Evolutionary conservation across 2,329 filamentous ascomycete species (phyloP).

Genomic region (Colletotrichum sp.): DNA sequence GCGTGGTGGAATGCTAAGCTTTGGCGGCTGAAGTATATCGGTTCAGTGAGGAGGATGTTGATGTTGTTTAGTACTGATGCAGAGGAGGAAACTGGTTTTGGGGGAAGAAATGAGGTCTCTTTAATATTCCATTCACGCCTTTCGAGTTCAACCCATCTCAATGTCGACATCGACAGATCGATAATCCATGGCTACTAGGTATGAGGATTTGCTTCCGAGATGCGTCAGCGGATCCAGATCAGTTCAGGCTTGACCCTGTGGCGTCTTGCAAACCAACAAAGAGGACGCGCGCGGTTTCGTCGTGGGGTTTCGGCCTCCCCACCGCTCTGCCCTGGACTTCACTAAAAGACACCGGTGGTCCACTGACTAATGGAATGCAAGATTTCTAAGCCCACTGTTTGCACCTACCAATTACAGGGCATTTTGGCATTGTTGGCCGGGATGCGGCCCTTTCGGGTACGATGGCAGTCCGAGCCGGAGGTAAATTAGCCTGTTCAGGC

Average conservation of each 20-base stretch:
- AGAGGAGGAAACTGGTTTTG: too few relatives aligned
- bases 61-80: not conserved
- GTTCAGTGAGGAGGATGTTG: not conserved
- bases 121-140: not conserved
- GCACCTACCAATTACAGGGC: not conserved
- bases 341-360: not conserved
- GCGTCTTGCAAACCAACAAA: not conserved
- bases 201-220: not conserved
- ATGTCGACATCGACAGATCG: not conserved
- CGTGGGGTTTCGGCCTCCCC: not conserved
- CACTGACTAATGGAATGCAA: not conserved
- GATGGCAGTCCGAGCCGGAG: not conserved
- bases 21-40: not conserved
- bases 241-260: not conserved
- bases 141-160: not conserved
- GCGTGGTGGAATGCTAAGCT: not conserved
- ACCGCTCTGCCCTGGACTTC: not conserved
- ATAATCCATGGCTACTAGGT: not conserved
- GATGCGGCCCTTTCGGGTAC: not conserved
- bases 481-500: not conserved
- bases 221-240: not conserved
- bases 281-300: not conserved
- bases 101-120: not conserved
- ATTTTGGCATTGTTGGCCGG: not conserved
- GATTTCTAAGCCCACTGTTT: not conserved